These are phyloP conservation scores for Auricularia sp. DNA, from an alignment of 768 basidiomycete species.

Conservation along the genomic window DNA sequence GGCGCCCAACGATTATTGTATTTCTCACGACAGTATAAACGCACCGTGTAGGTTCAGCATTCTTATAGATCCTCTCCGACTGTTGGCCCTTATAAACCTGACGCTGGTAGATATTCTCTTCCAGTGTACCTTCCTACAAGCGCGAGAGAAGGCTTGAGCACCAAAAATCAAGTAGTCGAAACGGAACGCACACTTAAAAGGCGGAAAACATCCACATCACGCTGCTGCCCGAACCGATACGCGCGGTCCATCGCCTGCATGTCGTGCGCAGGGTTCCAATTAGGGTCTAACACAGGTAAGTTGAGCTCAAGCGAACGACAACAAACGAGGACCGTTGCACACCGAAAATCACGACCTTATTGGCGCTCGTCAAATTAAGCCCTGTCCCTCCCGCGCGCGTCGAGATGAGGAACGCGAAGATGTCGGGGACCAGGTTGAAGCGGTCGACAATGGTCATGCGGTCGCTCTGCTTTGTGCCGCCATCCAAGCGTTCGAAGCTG, in stretches of 20 bases:
- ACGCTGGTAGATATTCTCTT: constrained; percentile 79
- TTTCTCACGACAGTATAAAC: constrained; percentile 1
- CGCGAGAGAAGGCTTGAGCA: constrained; percentile 2
- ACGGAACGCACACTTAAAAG: constrained; percentile 72
- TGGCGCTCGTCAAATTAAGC: constrained; percentile 82
- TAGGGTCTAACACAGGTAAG: constrained; percentile 50
- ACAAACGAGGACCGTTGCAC: constrained; percentile 14
- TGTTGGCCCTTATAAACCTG: constrained; percentile 92
- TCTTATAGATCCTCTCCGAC: constrained; percentile 83
- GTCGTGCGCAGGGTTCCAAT: constrained; percentile 97
- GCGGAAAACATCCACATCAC: constrained; percentile 76
- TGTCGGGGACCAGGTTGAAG: constrained; percentile 63
- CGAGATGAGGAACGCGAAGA: constrained; percentile 81
- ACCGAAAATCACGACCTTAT: constrained; percentile 91
- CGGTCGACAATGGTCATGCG: constrained; percentile 80
- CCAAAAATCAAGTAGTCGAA: background rate
- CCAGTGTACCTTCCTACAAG: constrained; percentile 28
- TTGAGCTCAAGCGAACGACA: background rate
- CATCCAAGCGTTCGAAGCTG: constrained; percentile 67
- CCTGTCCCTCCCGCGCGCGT: constrained; percentile 89
- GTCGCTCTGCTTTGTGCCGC: constrained; percentile 54
- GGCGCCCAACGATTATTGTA: background rate
- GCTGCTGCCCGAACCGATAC: constrained; percentile 77
- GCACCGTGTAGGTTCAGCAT: constrained; percentile 71
- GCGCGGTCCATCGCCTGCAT: constrained; percentile 86